Evolutionary conservation across 2,329 filamentous ascomycete genomes (phyloP), one percentile per base, ranked within the genome.

Genomic region (Sarocladium strictum): DNA sequence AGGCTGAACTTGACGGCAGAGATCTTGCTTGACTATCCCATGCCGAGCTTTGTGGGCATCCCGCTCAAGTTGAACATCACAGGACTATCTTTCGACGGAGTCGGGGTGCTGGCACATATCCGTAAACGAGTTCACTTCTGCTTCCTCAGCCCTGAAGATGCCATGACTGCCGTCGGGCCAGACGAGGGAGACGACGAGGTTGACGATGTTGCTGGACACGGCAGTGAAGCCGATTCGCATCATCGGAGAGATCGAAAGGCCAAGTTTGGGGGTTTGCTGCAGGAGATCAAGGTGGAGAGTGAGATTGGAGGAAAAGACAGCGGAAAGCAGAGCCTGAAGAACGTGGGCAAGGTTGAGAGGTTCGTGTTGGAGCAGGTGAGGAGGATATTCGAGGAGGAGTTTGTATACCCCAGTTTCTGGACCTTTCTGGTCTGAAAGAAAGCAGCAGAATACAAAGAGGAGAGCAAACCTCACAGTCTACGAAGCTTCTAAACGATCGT

Each of bases 391-490:
- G 94, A 99, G 72, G 94, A 97, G 67, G 94, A 99, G 69, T 94
- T 97, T 73, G 92, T 97, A 58, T 97, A 96, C 73, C 94, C 94
- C 43, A 97, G 92, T 70, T 97, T 95, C 71, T 97, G 93, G 92
- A 97, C 93, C 1, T 97, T 97, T 69, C 74, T 99, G 63, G 86
- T 97, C 43, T 96, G 71, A 64, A 35, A 50, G 52, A 51, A 19
- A 55, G 23, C 43, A 10, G 17, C 23, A 53, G 26, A 23, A 19
- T 11, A 3, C 49, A 4, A 3, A 32, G 10, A 7, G 14, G n/a
- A n/a, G n/a, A n/a, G n/a, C n/a, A n/a, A n/a, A n/a, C n/a, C n/a
- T n/a, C n/a, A n/a, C n/a, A n/a, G n/a, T n/a, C n/a, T n/a, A 45
- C 21, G 41, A 21, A 7, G 17, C 14, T 45, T 27, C 19, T 45